Evolutionary conservation across 768 basidiomycete genomes (phyloP).

Genomic region (Russula compacta): DNA sequence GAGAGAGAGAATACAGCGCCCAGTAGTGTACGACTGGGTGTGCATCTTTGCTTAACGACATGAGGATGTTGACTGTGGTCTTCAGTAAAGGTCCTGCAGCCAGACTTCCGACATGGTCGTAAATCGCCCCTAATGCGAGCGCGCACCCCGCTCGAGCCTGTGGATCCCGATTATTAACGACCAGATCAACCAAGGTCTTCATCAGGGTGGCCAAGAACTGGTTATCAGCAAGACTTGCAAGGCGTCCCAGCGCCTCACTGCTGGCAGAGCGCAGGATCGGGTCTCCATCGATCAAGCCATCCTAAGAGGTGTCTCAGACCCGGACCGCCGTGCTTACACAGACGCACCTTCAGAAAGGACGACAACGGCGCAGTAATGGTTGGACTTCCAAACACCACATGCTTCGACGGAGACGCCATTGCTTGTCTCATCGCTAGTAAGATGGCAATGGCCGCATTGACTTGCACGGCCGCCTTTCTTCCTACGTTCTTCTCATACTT

Average conservation of each 20-base stretch:
- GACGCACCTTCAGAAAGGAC: constrained; percentile 65
- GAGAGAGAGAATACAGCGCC: constrained; percentile 76
- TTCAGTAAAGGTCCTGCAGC: constrained; percentile 91
- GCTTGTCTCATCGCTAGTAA: constrained; percentile 57
- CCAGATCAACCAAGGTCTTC: constrained; percentile 85
- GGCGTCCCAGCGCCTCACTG: constrained; percentile 82
- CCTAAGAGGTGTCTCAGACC: constrained; percentile 34
- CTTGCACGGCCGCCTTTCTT: constrained; percentile 70
- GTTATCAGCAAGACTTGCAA: constrained; percentile 76
- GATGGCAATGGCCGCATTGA: constrained; percentile 73
- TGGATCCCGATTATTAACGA: constrained; percentile 91
- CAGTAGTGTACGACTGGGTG: constrained; percentile 96
- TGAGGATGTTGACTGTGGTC: constrained; percentile 89
- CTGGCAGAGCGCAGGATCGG: constrained; percentile 63
- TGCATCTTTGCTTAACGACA: constrained; percentile 92
- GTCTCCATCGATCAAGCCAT: constrained; percentile 75
- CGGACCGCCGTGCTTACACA: not conserved
- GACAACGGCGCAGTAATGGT: constrained; percentile 56
- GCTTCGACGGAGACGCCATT: constrained; percentile 42
- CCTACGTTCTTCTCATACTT: constrained; percentile 85
- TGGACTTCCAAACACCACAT: constrained; percentile 52
- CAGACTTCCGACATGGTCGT: constrained; percentile 86
- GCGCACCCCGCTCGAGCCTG: constrained; percentile 90
- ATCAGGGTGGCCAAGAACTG: constrained; percentile 79
- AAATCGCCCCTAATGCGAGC: constrained; percentile 84